Evolutionary conservation across 129 eudicot species (phyloP).

Genomic region (Apium graveolens): DNA sequence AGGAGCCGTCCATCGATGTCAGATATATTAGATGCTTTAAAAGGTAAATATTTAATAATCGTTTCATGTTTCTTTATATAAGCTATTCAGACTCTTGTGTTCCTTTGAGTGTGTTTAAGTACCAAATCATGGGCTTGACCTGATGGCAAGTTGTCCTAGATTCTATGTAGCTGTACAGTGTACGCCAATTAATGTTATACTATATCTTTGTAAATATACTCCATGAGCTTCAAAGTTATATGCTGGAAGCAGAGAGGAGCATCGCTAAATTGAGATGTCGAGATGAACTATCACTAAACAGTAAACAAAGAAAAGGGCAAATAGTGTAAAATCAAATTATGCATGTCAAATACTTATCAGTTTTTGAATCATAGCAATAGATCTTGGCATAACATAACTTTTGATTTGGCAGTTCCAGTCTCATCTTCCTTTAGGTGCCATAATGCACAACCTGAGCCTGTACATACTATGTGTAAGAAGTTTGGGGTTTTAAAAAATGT

Average conservation of each 20-base stretch:
- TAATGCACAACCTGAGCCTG: no score
- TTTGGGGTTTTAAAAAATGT: no score
- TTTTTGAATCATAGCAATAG: no score
- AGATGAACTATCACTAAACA: no score
- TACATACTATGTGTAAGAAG: no score
- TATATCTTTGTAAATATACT: background rate
- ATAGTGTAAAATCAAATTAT: background rate
- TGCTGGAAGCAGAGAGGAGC: background rate
- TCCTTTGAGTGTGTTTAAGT: no score
- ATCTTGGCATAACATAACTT: background rate
- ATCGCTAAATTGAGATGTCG: background rate
- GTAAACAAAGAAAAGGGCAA: background rate
- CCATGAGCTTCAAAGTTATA: background rate
- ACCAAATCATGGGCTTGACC: background rate
- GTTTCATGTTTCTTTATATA: background rate
- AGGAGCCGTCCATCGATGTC: constrained; percentile 83
- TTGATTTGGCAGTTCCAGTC: background rate
- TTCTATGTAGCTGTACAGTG: background rate
- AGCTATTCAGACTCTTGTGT: background rate
- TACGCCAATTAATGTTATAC: background rate
- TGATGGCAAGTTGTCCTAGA: background rate
- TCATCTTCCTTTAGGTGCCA: no score
- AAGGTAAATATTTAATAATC: constrained; percentile 35
- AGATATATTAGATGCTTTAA: constrained; percentile 57
- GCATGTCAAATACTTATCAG: no score